Evolutionary conservation across 495 filamentous ascomycete genomes (phyloP).

Genomic region (Lasiosphaeria miniovina): DNA sequence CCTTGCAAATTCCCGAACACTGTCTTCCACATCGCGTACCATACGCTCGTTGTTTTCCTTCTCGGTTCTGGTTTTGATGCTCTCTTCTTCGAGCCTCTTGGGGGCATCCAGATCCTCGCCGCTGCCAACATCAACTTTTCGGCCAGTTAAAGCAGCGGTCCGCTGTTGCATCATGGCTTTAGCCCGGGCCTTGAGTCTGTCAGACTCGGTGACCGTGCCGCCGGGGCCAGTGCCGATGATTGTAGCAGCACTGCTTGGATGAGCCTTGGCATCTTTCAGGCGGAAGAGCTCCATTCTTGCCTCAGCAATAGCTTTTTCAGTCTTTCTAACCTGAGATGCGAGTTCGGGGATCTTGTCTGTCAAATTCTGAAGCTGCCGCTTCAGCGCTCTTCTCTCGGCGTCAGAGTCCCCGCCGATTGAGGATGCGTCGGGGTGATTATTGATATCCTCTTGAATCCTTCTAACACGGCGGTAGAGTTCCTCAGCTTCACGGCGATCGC

Average conservation of each 20-base stretch:
- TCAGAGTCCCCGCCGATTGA: conserved; percentile 73
- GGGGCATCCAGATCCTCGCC: conserved; percentile 74
- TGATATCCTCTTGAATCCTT: conserved; percentile 95
- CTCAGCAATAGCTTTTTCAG: conserved; percentile 90
- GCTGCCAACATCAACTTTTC: conserved; percentile 59
- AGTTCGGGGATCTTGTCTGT: conserved; percentile 89
- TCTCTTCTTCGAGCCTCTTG: conserved; percentile 85
- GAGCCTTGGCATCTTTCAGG: conserved; percentile 85
- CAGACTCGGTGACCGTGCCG: conserved; percentile 86
- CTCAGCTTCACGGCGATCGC: conserved; percentile 88
- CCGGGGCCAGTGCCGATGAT: conserved; percentile 94
- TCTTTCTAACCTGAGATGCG: conserved; percentile 84
- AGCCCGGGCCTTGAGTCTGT: conserved; percentile 89
- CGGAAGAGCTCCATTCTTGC: conserved; percentile 92
- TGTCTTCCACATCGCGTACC: conserved; percentile 95
- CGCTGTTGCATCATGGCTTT: conserved; percentile 98
- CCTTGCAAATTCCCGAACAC: conserved; percentile 82
- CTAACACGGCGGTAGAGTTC: conserved; percentile 90
- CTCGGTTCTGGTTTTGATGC: conserved; percentile 71
- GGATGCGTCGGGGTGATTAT: conserved; percentile 78
- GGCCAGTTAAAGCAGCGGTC: conserved; percentile 86
- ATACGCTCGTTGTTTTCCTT: conserved; percentile 92
- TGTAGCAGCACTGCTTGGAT: conserved; percentile 76
- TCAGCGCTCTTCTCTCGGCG: conserved; percentile 79
- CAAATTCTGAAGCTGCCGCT: conserved; percentile 81